These are phyloP conservation scores for Claviceps citrina DNA, from an alignment of 2,329 filamentous ascomycete species.

Conservation along the genomic window DNA sequence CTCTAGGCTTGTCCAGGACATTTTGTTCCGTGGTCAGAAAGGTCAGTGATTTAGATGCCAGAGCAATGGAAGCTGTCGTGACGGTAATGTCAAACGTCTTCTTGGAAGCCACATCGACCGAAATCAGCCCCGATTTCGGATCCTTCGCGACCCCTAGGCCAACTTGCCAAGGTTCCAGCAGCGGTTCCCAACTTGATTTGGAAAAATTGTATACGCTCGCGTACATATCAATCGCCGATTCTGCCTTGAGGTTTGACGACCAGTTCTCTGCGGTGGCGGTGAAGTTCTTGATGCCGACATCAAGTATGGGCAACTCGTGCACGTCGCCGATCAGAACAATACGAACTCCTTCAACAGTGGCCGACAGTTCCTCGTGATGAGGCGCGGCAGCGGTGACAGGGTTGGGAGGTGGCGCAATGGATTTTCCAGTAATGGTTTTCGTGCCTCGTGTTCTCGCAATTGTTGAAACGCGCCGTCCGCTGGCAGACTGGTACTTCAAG, in stretches of 20 bases:
- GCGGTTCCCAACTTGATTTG: conserved; percentile 93
- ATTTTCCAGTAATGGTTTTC: conserved; percentile 20
- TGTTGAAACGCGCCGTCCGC: conserved; percentile 39
- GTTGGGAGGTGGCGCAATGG: conserved; percentile 11
- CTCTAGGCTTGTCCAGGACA: conserved; percentile 81
- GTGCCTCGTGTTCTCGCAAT: conserved; percentile 27
- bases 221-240: conserved; percentile 84
- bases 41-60: conserved; percentile 82
- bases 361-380: conserved; percentile 61
- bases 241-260: conserved; percentile 74
- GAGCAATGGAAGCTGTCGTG: conserved; percentile 82
- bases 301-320: conserved; percentile 87
- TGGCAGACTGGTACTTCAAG: conserved; percentile 40
- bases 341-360: conserved; percentile 73
- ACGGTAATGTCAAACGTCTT: conserved; percentile 85
- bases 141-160: conserved; percentile 77
- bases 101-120: conserved; percentile 73
- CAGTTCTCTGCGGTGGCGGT: conserved; percentile 75
- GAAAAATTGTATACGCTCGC: conserved; percentile 98
- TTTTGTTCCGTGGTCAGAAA: conserved; percentile 77
- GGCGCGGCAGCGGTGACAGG: conserved; percentile 5
- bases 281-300: conserved; percentile 85
- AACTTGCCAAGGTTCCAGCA: conserved; percentile 94
- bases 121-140: conserved; percentile 56
- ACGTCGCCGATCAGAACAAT: conserved; percentile 89